A percentile compares a stretch with the other conserved stretches of the same genome.
phyloP scores from a whole-genome alignment of 257 asterid species.

The Solanum boliviense region DNA sequence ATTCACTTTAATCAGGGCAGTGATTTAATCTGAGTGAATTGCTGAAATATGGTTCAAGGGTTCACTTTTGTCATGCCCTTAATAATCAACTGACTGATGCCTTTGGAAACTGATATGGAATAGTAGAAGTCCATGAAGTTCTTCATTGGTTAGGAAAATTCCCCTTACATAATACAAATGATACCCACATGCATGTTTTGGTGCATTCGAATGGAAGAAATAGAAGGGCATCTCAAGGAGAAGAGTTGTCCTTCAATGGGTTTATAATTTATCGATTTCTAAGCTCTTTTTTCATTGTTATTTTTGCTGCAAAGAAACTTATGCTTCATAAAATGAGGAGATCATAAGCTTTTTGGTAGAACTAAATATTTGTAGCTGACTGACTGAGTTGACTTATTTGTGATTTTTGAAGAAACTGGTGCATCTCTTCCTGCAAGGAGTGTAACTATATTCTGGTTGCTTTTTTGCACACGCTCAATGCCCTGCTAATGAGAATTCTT shows the following conservation, averaged over 20 bases:
- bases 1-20: not conserved
- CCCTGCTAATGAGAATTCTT: not conserved
- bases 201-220: not conserved
- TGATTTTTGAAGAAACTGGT: not conserved
- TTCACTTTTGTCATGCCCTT: not conserved
- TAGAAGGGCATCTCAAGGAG: not conserved
- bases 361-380: not conserved
- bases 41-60: not conserved
- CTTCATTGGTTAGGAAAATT: not conserved
- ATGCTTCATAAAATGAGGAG: not conserved
- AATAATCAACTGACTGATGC: not conserved
- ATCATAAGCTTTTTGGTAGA: not conserved
- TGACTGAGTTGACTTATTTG: not conserved
- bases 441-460: not conserved
- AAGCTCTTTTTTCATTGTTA: not conserved
- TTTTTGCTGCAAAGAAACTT: not conserved
- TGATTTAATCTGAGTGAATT: not conserved
- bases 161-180: not conserved
- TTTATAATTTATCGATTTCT: not conserved
- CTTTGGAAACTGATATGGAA: not conserved
- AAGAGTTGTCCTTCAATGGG: not conserved
- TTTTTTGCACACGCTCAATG: not conserved
- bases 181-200: not conserved
- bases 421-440: not conserved
- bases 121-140: not conserved